phyloP scores from a whole-genome alignment of 2,329 filamentous ascomycete genomes.

The Tricladium varicosporioides region DNA sequence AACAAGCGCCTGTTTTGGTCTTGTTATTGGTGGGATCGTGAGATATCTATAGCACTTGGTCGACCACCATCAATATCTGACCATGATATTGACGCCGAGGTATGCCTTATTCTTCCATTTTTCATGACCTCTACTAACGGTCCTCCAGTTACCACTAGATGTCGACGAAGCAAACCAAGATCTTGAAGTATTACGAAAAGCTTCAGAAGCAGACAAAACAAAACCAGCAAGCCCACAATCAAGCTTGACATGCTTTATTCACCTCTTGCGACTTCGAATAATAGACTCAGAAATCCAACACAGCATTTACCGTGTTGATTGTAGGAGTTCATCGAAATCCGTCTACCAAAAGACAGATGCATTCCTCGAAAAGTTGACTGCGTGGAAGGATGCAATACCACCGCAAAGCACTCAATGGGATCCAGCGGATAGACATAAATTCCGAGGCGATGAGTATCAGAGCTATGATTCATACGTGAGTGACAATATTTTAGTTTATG shows the following conservation, averaged over 20 bases:
- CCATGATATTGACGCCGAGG: slow-evolving; percentile 46
- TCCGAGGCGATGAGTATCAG: slow-evolving; percentile 4
- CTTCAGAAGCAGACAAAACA: not conserved
- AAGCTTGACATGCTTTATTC: slow-evolving; percentile 39
- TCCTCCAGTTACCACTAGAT: slow-evolving; percentile 36
- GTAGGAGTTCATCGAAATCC: slow-evolving; percentile 24
- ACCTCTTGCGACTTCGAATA: slow-evolving; percentile 43
- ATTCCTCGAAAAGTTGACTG: slow-evolving; percentile 8
- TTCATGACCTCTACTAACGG: not conserved
- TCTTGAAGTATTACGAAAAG: slow-evolving; percentile 8
- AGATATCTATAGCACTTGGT: slow-evolving; percentile 46
- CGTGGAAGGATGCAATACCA: slow-evolving; percentile 12
- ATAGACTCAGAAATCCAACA: slow-evolving; percentile 48
- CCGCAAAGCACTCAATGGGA: slow-evolving; percentile 3
- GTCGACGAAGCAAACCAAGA: slow-evolving; percentile 34
- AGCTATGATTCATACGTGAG: slow-evolving; percentile 2
- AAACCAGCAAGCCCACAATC: slow-evolving; percentile 10
- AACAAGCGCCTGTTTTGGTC: slow-evolving; percentile 46
- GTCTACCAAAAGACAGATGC: slow-evolving; percentile 5
- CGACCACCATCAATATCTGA: slow-evolving; percentile 47
- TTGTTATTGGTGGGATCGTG: slow-evolving; percentile 46
- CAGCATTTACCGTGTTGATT: slow-evolving; percentile 48
- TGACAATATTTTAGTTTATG: not conserved
- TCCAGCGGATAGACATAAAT: slow-evolving; percentile 1
- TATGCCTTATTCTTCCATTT: not conserved